phyloP scores from a whole-genome alignment of 169 alveolate species.

The Plasmodium relictum region DNA sequence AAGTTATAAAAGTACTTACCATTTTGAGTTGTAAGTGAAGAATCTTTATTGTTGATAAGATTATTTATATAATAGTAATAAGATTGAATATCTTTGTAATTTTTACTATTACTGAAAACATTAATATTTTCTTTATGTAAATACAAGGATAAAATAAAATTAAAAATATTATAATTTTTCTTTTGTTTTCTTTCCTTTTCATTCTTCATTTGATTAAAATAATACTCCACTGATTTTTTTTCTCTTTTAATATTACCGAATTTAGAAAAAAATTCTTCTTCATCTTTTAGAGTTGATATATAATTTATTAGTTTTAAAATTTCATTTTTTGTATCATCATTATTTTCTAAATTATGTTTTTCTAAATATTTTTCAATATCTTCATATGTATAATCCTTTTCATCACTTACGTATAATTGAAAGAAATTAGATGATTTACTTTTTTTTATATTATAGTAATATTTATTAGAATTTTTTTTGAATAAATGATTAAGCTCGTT shows the following conservation, averaged over 20 bases:
- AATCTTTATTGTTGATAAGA: constrained; percentile 12
- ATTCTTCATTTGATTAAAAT: constrained; percentile 67
- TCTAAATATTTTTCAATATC: constrained; percentile 70
- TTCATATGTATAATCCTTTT: constrained; percentile 70
- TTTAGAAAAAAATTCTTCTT: constrained; percentile 64
- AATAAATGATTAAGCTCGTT: constrained; percentile 3
- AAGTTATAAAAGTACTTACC: not conserved
- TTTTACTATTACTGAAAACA: constrained; percentile 5
- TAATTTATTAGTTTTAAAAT: constrained; percentile 62
- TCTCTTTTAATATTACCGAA: constrained; percentile 45
- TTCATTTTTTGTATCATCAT: constrained; percentile 72
- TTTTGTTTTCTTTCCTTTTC: constrained; percentile 48
- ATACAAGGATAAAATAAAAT: constrained; percentile 51
- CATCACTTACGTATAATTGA: constrained; percentile 18
- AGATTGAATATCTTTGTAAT: constrained; percentile 51
- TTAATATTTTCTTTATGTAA: constrained; percentile 22
- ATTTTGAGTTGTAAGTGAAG: constrained; percentile 1
- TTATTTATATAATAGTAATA: constrained; percentile 50
- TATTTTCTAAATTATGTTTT: constrained; percentile 33
- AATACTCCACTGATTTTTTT: constrained; percentile 66
- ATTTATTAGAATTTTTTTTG: not conserved
- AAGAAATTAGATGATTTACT: not conserved
- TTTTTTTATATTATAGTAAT: not conserved
- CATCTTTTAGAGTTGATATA: constrained; percentile 47
- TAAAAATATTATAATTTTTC: constrained; percentile 60